Percentiles rank a stretch among this genome's conserved stretches.
Conservation (phyloP, 225 moss, liverwort and hornwort species). For the Physcomitrium patens region DNA sequence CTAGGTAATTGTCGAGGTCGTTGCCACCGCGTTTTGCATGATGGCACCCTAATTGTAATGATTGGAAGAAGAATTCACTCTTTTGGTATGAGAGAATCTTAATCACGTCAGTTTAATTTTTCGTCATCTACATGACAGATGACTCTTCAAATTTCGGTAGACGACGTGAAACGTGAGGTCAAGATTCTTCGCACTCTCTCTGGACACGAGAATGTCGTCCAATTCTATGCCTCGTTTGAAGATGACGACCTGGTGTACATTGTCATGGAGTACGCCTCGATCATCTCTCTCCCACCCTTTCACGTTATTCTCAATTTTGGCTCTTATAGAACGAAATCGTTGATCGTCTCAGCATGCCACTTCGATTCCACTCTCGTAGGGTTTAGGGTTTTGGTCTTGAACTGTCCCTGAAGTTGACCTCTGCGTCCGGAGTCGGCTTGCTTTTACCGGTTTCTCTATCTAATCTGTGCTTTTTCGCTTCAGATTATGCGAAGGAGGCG, state of each 20-base stretch:
- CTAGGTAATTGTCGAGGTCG: too few species aligned
- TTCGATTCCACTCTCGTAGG: slow-evolving; percentile 12
- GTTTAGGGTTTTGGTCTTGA: slow-evolving; percentile 43
- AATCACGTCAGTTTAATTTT: not conserved
- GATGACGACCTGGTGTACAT: slow-evolving; percentile 96
- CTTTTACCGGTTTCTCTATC: not conserved
- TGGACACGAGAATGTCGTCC: slow-evolving; percentile 95
- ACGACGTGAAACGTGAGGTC: slow-evolving; percentile 93
- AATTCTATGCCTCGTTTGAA: slow-evolving; percentile 86
- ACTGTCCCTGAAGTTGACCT: not conserved
- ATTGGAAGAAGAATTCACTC: too few species aligned
- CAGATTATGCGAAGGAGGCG: slow-evolving; percentile 66
- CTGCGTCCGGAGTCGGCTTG: not conserved
- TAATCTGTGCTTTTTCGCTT: not conserved
- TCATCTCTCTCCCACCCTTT: not conserved
- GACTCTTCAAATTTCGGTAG: slow-evolving; percentile 87
- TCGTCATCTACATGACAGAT: slow-evolving; percentile 49
- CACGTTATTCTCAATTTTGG: too few species aligned
- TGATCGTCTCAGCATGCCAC: too few species aligned
- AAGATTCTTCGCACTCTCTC: slow-evolving; percentile 80
- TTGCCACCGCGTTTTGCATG: too few species aligned
- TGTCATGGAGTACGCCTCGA: slow-evolving; percentile 78
- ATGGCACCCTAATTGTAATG: too few species aligned
- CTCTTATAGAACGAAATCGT: too few species aligned
- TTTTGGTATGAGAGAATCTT: not conserved